Base-by-base conservation (phyloP, 1,284 basidiomycete species). In the Meripilus lineatus region DNA sequence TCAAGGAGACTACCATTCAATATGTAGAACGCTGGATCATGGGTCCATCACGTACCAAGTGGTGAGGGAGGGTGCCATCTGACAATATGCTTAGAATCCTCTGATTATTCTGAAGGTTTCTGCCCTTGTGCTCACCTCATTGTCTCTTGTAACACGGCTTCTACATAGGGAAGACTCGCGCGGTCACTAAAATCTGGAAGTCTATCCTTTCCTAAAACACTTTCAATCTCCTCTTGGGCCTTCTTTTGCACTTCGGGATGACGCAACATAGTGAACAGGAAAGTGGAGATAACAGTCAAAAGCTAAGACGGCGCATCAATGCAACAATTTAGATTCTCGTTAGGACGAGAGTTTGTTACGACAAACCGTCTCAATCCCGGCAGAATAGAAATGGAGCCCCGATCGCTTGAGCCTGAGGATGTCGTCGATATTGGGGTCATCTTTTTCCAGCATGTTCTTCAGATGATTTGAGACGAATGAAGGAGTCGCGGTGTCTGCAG, bases 361-460 rank as follows among this genome's bases (percentile, higher is more conserved):
- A n/a, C n/a, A n/a, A n/a, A n/a, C n/a, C n/a, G n/a, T n/a, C n/a
- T n/a, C n/a, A n/a, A n/a, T n/a, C 40, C 25, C 40, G 28, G 15
- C 46, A 32, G n/a, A 15, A 23, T 30, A 32, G 17, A 37, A 32
- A 18, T 40, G 18, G 33, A 32, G 28, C 6, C 32, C 38, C 13
- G 23, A 25, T 5, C 20, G 26, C 11, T 45, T 40, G 11, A 17
- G 25, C 25, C 17, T 8, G n/a, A 26, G 13, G 20, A 39, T 14
- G 17, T 55, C 52, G 25, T 55, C 48, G n/a, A 48, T 26, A 34
- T 41, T 49, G 20, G 50, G 47, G 22, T 49, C 51, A 28, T 48
- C 44, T 43, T 49, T 48, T 21, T 46, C 46, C 36, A 55, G 48
- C 13, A n/a, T n/a, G n/a, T 47, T 47, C 22, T 57, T 53, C 3